These are phyloP conservation scores for Jasminum sambac DNA, from an alignment of 257 asterid species.

Conservation along the genomic window DNA sequence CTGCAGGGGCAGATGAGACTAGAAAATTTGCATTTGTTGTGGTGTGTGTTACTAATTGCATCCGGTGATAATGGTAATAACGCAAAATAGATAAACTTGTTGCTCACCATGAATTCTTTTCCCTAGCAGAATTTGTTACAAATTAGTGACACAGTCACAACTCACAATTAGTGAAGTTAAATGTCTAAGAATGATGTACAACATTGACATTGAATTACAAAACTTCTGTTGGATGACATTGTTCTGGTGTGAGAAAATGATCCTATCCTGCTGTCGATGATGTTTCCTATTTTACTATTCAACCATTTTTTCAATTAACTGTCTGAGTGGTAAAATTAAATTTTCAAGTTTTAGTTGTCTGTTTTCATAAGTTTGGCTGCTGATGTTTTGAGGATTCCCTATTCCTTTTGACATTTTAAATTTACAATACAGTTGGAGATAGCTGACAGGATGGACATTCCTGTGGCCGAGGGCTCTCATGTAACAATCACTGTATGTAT, in stretches of 20 bases:
- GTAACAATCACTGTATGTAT: conserved; percentile 81
- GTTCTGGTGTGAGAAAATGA: not conserved
- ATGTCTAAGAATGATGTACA: too few relatives aligned
- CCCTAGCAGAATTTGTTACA: too few relatives aligned
- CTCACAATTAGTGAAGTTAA: too few relatives aligned
- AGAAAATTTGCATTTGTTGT: not conserved
- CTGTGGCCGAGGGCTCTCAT: conserved; percentile 99
- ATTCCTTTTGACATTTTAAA: not conserved
- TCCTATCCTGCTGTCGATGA: conserved; percentile 9
- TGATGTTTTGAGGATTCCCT: conserved; percentile 5
- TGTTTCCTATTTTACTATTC: conserved; percentile 4
- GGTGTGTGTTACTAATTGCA: not conserved
- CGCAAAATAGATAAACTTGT: too few relatives aligned
- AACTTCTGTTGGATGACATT: conserved; percentile 5
- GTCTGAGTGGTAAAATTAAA: not conserved
- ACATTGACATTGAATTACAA: too few relatives aligned
- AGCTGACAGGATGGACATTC: conserved; percentile 90
- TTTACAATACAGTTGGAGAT: conserved; percentile 68
- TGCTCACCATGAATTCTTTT: too few relatives aligned
- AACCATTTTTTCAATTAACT: not conserved
- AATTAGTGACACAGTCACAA: too few relatives aligned
- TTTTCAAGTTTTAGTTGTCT: not conserved
- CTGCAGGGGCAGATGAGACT: not conserved
- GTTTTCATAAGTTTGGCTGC: conserved; percentile 2
- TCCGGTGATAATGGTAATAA: not conserved